phyloP scores from a whole-genome alignment of 169 alveolate species.

The Sarcocystis neurona region DNA sequence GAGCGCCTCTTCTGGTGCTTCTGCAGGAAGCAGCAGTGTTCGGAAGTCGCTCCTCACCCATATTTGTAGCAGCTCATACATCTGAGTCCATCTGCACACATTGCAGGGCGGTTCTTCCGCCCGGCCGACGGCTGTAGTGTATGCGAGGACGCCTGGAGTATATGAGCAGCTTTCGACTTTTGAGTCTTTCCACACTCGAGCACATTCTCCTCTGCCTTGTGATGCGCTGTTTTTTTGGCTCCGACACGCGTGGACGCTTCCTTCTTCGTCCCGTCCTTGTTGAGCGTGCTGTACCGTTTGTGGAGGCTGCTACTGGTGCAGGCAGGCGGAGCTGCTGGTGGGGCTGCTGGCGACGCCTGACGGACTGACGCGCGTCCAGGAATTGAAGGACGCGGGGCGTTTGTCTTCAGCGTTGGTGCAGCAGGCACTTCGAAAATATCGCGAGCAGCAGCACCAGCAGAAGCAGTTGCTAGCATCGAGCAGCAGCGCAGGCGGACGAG shows the following conservation, averaged over 20 bases:
- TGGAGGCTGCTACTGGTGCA: neutral
- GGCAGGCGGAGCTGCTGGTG: conserved; percentile 32
- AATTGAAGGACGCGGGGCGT: conserved; percentile 14
- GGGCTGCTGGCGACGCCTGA: conserved; percentile 5
- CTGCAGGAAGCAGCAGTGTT: too few species aligned
- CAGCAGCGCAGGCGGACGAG: neutral
- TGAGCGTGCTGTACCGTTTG: neutral
- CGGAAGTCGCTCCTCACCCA: too few species aligned
- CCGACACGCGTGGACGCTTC: neutral
- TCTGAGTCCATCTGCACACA: too few species aligned
- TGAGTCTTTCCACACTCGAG: too few species aligned
- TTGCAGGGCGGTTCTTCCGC: too few species aligned
- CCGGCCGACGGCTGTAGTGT: too few species aligned
- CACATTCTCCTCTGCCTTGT: too few species aligned
- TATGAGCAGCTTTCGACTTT: too few species aligned
- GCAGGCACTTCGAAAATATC: neutral
- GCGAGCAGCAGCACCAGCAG: conserved; percentile 5
- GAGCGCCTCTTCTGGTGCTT: too few species aligned
- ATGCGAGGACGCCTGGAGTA: too few species aligned
- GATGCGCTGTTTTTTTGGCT: too few species aligned
- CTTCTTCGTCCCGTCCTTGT: neutral
- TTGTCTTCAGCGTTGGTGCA: neutral
- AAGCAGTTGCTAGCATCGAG: neutral
- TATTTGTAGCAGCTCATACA: too few species aligned
- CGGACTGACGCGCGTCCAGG: neutral